These are phyloP conservation scores for Talaromyces sp. DNA, from an alignment of 2,329 filamentous ascomycete genomes.

Conservation along the genomic window DNA sequence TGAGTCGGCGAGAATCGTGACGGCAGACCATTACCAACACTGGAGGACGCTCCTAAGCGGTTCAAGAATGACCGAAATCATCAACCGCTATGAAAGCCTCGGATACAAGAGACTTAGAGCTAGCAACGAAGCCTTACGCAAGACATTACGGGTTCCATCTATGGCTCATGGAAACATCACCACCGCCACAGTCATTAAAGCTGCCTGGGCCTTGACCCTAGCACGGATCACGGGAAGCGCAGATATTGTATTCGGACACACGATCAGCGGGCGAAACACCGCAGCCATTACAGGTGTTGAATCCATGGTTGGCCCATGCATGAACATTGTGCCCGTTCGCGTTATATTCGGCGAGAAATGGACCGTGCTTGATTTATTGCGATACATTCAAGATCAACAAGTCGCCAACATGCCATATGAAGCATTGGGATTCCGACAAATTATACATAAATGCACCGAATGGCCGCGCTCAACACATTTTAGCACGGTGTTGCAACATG, in stretches of 20 bases:
- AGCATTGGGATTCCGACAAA: constrained; percentile 55
- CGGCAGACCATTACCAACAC: constrained; percentile 55
- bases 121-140: constrained; percentile 36
- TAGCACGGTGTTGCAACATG: constrained; percentile 43
- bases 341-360: constrained; percentile 55
- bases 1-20: constrained; percentile 39
- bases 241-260: constrained; percentile 66
- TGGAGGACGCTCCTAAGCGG: constrained; percentile 60
- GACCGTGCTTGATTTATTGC: constrained; percentile 55
- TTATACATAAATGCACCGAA: constrained; percentile 46
- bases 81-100: constrained; percentile 32
- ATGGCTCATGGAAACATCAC: constrained; percentile 59
- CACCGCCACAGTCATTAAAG: constrained; percentile 64
- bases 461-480: constrained; percentile 45
- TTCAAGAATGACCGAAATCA: constrained; percentile 51
- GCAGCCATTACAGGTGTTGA: constrained; percentile 54
- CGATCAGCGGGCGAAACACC: constrained; percentile 64
- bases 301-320: constrained; percentile 62
- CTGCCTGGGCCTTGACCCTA: constrained; percentile 64
- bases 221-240: constrained; percentile 53
- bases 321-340: constrained; percentile 66
- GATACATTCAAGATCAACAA: constrained; percentile 58
- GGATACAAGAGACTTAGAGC: constrained; percentile 39
- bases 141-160: constrained; percentile 38
- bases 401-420: constrained; percentile 57